A percentile compares a stretch with the other conserved stretches of the same genome.
These are phyloP conservation scores for Hyphopichia wangnamkhiaoensis DNA, from an alignment of 1,139 yeast species.

Conservation along the genomic window DNA sequence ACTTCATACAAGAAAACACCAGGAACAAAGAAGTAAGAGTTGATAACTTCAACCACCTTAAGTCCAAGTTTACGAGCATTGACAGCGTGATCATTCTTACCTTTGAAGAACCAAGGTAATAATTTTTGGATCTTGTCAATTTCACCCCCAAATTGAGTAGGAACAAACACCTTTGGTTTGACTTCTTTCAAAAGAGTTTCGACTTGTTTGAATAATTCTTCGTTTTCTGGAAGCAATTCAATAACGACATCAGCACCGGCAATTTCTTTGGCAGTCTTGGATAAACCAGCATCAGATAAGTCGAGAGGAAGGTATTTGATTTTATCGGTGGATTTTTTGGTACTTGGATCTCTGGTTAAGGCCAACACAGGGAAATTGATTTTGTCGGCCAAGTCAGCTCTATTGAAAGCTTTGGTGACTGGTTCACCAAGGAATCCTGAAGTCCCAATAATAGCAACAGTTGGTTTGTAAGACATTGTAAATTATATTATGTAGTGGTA, in stretches of 20 bases:
- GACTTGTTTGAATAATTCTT: conserved; percentile 22
- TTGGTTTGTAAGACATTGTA: conserved; percentile 18
- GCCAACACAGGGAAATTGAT: conserved; percentile 52
- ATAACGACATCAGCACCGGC: conserved; percentile 53
- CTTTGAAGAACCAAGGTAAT: conserved; percentile 35
- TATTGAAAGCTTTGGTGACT: conserved; percentile 43
- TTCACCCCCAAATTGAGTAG: conserved; percentile 64
- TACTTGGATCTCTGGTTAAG: conserved; percentile 46
- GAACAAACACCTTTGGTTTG: conserved; percentile 56
- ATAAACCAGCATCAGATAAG: conserved; percentile 24
- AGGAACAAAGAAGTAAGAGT: conserved; percentile 46
- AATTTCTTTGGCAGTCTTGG: conserved; percentile 31
- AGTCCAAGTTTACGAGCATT: conserved; percentile 41
- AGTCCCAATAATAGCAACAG: conserved; percentile 55
- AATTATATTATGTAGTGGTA: neutral
- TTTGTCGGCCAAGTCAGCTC: conserved; percentile 43
- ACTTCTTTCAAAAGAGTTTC: conserved; percentile 38
- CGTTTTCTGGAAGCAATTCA: conserved; percentile 37
- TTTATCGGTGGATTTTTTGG: conserved; percentile 33
- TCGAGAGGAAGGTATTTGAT: conserved; percentile 37
- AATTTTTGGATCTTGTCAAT: conserved; percentile 20
- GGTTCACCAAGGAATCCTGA: conserved; percentile 55
- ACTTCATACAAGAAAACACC: conserved; percentile 36
- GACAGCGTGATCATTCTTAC: conserved; percentile 41
- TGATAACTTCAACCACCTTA: conserved; percentile 51